A percentile compares a stretch with the other conserved stretches of the same genome.
Conservation (phyloP, 352 stramenopile species). For the Pythium aquatile region DNA sequence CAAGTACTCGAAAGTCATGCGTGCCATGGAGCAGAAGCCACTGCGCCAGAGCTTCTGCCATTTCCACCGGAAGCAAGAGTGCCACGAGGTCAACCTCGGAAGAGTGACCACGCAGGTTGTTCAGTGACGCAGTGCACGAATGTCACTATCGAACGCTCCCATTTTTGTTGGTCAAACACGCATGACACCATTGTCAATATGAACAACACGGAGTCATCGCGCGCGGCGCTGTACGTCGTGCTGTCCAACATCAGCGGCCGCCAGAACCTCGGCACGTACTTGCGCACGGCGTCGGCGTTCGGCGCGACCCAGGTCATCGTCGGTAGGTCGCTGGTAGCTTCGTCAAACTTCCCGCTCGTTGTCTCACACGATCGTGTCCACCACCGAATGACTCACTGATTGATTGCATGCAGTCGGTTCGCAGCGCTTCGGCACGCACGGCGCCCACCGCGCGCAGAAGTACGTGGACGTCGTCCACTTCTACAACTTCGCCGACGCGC, state of each 20-base stretch:
- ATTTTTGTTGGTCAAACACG: neutral
- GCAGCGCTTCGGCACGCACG: constrained; percentile 75
- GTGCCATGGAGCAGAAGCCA: constrained; percentile 36
- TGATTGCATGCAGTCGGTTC: constrained; percentile 50
- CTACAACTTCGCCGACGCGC: constrained; percentile 64
- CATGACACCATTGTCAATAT: neutral
- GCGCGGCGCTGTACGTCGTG: constrained; percentile 62
- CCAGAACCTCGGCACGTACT: constrained; percentile 77
- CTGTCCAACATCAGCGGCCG: constrained; percentile 69
- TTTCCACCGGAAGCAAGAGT: constrained; percentile 59
- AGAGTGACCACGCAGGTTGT: constrained; percentile 36
- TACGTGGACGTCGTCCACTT: constrained; percentile 75
- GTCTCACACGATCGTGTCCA: neutral
- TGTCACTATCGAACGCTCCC: neutral
- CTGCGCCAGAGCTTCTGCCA: constrained; percentile 62
- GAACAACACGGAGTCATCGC: neutral
- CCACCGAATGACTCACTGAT: neutral
- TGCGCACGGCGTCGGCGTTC: constrained; percentile 75
- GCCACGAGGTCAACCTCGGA: constrained; percentile 32
- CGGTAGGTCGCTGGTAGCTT: constrained; percentile 29
- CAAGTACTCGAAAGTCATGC: constrained; percentile 68
- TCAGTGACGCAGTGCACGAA: constrained; percentile 26
- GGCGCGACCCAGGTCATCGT: constrained; percentile 71
- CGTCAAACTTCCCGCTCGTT: neutral
- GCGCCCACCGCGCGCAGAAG: constrained; percentile 75